Conservation (phyloP, 768 basidiomycete genomes). For the Tephrocybe sp. region DNA sequence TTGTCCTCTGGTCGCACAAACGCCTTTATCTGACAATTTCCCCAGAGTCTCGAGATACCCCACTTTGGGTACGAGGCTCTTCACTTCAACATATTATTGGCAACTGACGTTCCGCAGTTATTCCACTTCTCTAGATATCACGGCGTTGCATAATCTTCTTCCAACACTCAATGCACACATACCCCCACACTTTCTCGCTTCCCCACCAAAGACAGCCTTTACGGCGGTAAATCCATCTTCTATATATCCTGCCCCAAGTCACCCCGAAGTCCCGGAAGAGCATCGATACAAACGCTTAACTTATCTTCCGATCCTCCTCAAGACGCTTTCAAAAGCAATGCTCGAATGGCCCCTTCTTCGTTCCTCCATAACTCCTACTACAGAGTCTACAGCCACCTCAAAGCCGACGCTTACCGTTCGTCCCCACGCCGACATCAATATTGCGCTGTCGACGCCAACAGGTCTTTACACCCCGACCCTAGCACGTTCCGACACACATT, state of each 20-base stretch:
- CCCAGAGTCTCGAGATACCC: conserved; percentile 80
- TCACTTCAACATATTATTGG: neutral
- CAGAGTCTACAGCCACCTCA: conserved; percentile 18
- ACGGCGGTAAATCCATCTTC: conserved; percentile 38
- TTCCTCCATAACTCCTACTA: conserved; percentile 59
- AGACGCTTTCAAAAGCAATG: conserved; percentile 80
- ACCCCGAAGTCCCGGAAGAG: conserved; percentile 45
- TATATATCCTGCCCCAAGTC: conserved; percentile 37
- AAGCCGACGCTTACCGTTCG: conserved; percentile 77
- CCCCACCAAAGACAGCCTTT: conserved; percentile 17
- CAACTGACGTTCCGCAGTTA: conserved; percentile 44
- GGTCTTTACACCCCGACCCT: conserved; percentile 85
- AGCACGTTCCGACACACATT: conserved; percentile 48
- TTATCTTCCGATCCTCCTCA: conserved; percentile 81
- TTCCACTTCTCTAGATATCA: conserved; percentile 74
- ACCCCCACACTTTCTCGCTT: conserved; percentile 50
- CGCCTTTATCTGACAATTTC: neutral
- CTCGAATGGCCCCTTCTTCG: conserved; percentile 83
- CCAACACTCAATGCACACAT: conserved; percentile 70
- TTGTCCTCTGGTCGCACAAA: neutral
- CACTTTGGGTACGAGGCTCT: conserved; percentile 65
- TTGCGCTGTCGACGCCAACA: conserved; percentile 79
- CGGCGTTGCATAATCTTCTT: conserved; percentile 60
- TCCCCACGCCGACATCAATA: conserved; percentile 68
- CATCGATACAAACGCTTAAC: conserved; percentile 69